Evolutionary conservation across 2,329 filamentous ascomycete genomes (phyloP).

Genomic region (Aspergillus transmontanensis): DNA sequence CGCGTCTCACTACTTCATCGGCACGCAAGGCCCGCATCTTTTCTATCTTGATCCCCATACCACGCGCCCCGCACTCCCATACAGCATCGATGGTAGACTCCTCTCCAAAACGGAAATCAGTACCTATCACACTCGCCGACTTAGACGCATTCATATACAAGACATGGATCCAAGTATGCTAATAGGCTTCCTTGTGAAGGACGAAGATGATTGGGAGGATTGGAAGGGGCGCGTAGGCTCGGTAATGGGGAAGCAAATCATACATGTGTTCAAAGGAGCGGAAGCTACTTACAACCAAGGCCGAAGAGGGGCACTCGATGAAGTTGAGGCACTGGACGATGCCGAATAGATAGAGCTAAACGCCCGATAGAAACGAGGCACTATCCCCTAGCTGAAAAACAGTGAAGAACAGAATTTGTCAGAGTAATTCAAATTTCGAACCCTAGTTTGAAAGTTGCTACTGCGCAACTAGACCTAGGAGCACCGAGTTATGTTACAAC

Average conservation of each 20-base stretch:
- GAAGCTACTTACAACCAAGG: conserved; percentile 57
- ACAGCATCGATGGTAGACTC: conserved; percentile 52
- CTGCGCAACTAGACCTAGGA: conserved; percentile 34
- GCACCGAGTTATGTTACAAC: conserved; percentile 51
- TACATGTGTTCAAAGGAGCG: conserved; percentile 76
- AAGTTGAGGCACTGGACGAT: conserved; percentile 87
- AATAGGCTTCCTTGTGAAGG: conserved; percentile 84
- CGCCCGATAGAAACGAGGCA: not conserved
- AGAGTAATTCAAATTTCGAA: conserved; percentile 32
- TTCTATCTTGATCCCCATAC: conserved; percentile 96
- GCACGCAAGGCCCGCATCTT: conserved; percentile 72
- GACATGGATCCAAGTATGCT: conserved; percentile 99
- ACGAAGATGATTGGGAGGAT: conserved; percentile 78
- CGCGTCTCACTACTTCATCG: conserved; percentile 79
- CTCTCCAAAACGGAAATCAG: conserved; percentile 72
- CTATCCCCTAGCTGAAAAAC: not conserved
- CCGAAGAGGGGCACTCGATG: conserved; percentile 76
- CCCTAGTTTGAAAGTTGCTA: conserved; percentile 35
- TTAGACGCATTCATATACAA: conserved; percentile 78
- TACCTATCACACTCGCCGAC: conserved; percentile 82
- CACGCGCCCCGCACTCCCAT: conserved; percentile 74
- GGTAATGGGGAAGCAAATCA: conserved; percentile 79
- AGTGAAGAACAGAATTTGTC: conserved; percentile 7
- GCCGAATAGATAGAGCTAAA: conserved; percentile 37
- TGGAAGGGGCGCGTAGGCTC: conserved; percentile 79